These are phyloP conservation scores for Cyanodermella asteris DNA, from an alignment of 2,329 filamentous ascomycete species.

Conservation along the genomic window DNA sequence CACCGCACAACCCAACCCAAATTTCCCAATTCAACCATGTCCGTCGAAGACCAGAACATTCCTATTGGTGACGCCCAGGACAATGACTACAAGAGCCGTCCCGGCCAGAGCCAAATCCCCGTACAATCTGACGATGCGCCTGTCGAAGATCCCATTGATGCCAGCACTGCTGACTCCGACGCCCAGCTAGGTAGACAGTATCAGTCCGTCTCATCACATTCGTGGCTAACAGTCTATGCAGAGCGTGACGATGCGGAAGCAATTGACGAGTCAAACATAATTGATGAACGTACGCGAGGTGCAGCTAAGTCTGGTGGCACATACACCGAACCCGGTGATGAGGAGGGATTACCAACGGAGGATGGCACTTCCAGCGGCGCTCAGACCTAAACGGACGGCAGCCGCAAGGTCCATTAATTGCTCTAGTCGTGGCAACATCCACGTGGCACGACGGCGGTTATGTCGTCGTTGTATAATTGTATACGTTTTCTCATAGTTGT, in stretches of 20 bases:
- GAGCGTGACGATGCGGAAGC: constrained; percentile 26
- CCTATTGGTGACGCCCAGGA: constrained; percentile 16
- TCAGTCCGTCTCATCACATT: background rate
- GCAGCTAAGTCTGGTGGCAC: constrained; percentile 22
- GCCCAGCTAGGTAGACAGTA: constrained; percentile 20
- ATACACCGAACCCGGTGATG: constrained; percentile 30
- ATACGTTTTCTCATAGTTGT: too few relatives aligned
- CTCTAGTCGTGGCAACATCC: too few relatives aligned
- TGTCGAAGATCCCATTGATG: constrained; percentile 23
- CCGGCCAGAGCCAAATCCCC: constrained; percentile 23
- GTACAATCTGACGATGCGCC: constrained; percentile 25
- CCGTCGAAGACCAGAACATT: constrained; percentile 7
- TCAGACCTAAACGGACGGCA: too few relatives aligned
- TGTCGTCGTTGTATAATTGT: too few relatives aligned
- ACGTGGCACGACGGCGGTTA: too few relatives aligned
- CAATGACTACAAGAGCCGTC: constrained; percentile 25
- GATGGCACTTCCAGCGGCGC: constrained; percentile 16
- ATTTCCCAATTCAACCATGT: constrained; percentile 3
- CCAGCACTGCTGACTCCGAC: constrained; percentile 24
- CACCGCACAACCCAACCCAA: too few relatives aligned
- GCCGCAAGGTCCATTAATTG: too few relatives aligned
- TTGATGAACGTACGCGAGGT: constrained; percentile 25
- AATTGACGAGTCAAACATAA: constrained; percentile 26
- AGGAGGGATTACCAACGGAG: constrained; percentile 21
- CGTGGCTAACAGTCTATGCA: constrained; percentile 7